Base-by-base conservation (phyloP, 2,329 filamentous ascomycete species). In the Grosmannia clavigera region DNA sequence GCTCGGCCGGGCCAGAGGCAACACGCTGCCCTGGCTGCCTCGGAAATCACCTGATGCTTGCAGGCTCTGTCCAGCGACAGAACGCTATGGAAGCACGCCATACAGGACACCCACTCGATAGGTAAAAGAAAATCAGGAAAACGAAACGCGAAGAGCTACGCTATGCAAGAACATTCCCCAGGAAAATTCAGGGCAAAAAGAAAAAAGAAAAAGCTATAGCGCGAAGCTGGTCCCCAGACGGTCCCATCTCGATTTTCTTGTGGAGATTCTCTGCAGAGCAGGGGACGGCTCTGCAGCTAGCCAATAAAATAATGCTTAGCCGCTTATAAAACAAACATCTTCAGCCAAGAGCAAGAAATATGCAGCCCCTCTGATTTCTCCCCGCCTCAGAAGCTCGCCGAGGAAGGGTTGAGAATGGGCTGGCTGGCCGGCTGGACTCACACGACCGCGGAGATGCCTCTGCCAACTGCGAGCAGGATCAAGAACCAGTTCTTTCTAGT, bases 401-500 rank as follows among this genome's bases (percentile, higher is more conserved):
- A 12, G 38, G 16, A 40, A 14, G 12, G 16, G 38, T 40, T 16
- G 38, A 14, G 38, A 5, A 40, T 40, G 38, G 35, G 12, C 38
- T 40, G 38, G 33, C 33, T 35, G 33, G 33, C 33, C 9, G 16
- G 38, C 38, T 14, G 38, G 14, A 40, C 12, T 2, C 10, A 9
- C 9, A 16, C 38, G 38, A 16, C 38, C 38, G 38, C 38, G 38
- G 38, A 40, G 38, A 40, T 40, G 38, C 14, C 14, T 40, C 12
- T 3, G 38, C 38, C 38, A 40, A 16, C 38, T 9, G 16, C 38
- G 38, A 16, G 3, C 38, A 38, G 35, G 12, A 14, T 10, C 35
- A 10, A 10, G 12, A 22, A 22, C 35, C 35, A 38, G 35, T 6
- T 40, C 38, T 40, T 40, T 40, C 38, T 68, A 68, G 67, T 69